A percentile compares a stretch with the other conserved stretches of the same genome.
Evolutionary conservation across 2,329 filamentous ascomycete species (phyloP).

Genomic region (Claviceps cyperi): DNA sequence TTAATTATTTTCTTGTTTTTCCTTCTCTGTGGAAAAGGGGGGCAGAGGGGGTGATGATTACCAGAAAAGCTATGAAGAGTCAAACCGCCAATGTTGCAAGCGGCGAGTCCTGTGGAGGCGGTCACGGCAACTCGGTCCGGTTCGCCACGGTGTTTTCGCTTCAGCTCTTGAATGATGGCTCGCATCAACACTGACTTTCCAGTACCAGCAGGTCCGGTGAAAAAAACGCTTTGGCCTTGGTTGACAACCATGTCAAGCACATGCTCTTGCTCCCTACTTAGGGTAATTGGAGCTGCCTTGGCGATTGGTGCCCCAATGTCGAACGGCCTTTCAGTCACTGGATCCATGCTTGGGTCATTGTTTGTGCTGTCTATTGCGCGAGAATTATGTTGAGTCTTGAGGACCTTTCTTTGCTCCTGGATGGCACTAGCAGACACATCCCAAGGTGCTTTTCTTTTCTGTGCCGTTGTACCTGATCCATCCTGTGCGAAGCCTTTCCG

Average conservation of each 20-base stretch:
- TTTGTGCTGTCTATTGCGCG: slow-evolving; percentile 20
- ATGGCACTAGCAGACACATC: slow-evolving; percentile 60
- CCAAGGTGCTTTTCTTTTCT: slow-evolving; percentile 38
- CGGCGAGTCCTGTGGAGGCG: slow-evolving; percentile 87
- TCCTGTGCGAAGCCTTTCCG: neutral
- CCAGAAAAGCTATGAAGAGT: slow-evolving; percentile 93
- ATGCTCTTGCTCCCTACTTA: slow-evolving; percentile 76
- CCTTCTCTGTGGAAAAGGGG: neutral
- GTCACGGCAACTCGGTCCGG: slow-evolving; percentile 83
- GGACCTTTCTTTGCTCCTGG: slow-evolving; percentile 62
- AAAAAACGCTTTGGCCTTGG: slow-evolving; percentile 79
- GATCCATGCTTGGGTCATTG: slow-evolving; percentile 19
- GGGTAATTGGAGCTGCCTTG: slow-evolving; percentile 42
- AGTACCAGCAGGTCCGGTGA: slow-evolving; percentile 90
- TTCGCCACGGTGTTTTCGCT: slow-evolving; percentile 60
- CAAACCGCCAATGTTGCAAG: slow-evolving; percentile 91
- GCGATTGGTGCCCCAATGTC: slow-evolving; percentile 22
- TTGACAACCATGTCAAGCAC: slow-evolving; percentile 74
- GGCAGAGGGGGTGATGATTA: neutral
- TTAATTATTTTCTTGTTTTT: neutral
- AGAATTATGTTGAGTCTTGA: slow-evolving; percentile 40
- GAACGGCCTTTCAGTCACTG: slow-evolving; percentile 22
- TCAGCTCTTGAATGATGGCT: slow-evolving; percentile 71
- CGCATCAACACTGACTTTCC: slow-evolving; percentile 95
- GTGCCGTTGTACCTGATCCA: slow-evolving; percentile 17